Percentiles rank a stretch among this genome's conserved stretches.
phyloP scores from a whole-genome alignment of 2,329 filamentous ascomycete species.

The Epichloe sp. region DNA sequence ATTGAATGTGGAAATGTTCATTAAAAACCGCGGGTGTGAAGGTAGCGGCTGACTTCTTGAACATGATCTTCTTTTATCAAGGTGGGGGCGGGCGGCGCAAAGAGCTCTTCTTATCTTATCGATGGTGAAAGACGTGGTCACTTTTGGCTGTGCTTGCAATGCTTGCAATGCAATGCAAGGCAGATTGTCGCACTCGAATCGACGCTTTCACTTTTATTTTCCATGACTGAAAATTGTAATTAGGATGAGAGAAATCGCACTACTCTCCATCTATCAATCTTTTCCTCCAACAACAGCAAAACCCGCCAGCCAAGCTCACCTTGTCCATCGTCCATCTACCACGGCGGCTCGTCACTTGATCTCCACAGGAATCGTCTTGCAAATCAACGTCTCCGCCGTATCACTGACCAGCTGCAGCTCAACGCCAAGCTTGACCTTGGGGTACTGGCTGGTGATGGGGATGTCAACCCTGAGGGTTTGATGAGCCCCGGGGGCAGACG shows the following conservation, averaged over 20 bases:
- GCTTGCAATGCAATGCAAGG: no score
- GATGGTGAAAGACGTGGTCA: background rate
- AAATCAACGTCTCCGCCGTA: background rate
- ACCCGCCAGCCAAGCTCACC: background rate
- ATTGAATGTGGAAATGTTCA: no score
- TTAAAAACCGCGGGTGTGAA: no score
- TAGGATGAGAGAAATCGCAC: no score
- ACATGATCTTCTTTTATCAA: no score
- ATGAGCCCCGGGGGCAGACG: background rate
- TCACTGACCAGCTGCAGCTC: constrained; percentile 1
- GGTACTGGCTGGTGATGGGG: background rate
- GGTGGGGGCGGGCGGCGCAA: background rate
- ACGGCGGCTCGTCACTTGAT: background rate
- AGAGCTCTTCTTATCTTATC: constrained; percentile 3
- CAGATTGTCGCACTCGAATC: no score
- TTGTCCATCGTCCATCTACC: background rate
- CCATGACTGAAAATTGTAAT: no score
- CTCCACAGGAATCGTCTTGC: constrained; percentile 2
- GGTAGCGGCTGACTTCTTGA: no score
- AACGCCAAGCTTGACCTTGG: background rate
- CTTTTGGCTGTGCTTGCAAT: background rate
- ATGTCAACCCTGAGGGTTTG: constrained; percentile 1
- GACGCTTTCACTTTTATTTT: no score
- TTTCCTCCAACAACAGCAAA: background rate
- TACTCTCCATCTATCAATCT: no score